Base-by-base conservation (phyloP, 2,329 filamentous ascomycete species). In the Spiromastix sp. region DNA sequence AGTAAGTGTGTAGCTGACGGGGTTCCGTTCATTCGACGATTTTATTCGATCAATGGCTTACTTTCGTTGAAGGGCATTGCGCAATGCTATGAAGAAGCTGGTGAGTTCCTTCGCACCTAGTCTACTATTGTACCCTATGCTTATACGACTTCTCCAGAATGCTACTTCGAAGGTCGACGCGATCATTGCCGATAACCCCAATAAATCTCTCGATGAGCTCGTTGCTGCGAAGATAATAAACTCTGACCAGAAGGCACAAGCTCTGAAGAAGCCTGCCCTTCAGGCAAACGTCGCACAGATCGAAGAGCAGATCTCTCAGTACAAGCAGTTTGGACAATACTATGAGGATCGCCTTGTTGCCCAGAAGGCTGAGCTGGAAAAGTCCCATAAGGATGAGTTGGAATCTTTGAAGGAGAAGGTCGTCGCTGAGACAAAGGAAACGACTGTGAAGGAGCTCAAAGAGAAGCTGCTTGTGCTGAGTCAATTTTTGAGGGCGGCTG, bases 21-120 rank as follows among this genome's bases (percentile, higher is more conserved):
- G 21, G 7, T 7, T 7, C 21, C 21, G 7, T 24, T 24, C 7
- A 7, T 24, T n/a, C n/a, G 21, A n/a, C 21, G n/a, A 24, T 24
- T 7, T n/a, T 7, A 24, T n/a, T 7, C 21, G n/a, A 45, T 49
- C 41, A 48, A 40, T 13, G 18, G 26, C 18, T 30, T 30, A 29
- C 7, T 1, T 12, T 21, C 12, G n/a, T 24, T 24, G 29, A 41
- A 94, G 86, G 71, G 85, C 77, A 61, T 83, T 95, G 50, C 86
- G 89, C 55, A 93, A 91, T 61, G 67, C 91, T 53, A 82, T 79
- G 69, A 96, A 95, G 74, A 95, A 95, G 67, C 79, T 96, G 52
- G 85, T 93, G 64, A 66, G 82, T 68, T 22, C 27, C 30, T 39
- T 11, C 17, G 27, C 13, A 13, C 11, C 13, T 30, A 8, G 12